phyloP scores from a whole-genome alignment of 108 stramenopile species.

The Epipyxis sp. region DNA sequence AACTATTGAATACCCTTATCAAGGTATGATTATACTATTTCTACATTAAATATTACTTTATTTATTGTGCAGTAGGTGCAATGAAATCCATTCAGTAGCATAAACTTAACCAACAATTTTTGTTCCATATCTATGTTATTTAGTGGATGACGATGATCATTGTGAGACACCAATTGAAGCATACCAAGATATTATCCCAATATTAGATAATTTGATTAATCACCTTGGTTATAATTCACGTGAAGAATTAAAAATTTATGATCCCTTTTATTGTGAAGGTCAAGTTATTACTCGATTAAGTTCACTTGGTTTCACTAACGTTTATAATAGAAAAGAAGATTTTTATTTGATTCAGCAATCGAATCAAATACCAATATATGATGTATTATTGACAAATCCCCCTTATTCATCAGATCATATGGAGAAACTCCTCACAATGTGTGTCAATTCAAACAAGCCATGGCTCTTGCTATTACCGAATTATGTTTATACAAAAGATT shows the following conservation, averaged over 20 bases:
- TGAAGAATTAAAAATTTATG: slow-evolving; percentile 68
- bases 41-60: no score
- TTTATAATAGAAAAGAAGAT: slow-evolving; percentile 72
- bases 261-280: slow-evolving; percentile 97
- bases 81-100: no score
- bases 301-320: slow-evolving; percentile 75
- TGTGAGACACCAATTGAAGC: slow-evolving; percentile 86
- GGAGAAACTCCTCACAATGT: slow-evolving; percentile 64
- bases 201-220: slow-evolving; percentile 63
- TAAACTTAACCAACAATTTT: no score
- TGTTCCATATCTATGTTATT: no score
- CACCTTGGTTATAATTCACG: no score
- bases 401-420: slow-evolving; percentile 91
- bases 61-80: no score
- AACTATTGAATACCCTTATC: no score
- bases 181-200: slow-evolving; percentile 74
- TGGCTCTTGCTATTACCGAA: background rate
- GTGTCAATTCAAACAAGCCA: background rate
- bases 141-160: slow-evolving; percentile 67
- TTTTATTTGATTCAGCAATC: slow-evolving; percentile 45
- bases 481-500: slow-evolving; percentile 20
- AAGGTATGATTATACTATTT: no score
- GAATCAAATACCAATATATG: slow-evolving; percentile 62
- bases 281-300: slow-evolving; percentile 66
- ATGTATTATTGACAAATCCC: slow-evolving; percentile 90